Conservation (phyloP, 768 basidiomycete species). For the Lentinula lateritia region DNA sequence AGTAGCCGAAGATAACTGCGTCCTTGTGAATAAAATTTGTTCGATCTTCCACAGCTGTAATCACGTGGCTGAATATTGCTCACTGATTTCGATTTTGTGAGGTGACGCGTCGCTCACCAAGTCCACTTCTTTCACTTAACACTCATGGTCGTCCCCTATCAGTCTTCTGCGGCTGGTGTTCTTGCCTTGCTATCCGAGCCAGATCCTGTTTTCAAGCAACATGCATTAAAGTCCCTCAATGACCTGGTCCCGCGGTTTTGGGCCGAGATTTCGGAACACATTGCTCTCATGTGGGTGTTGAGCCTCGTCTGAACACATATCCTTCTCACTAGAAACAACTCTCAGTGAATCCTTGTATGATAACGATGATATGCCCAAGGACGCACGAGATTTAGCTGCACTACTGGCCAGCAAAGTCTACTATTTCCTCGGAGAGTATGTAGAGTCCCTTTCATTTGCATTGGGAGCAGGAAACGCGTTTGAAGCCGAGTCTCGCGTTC, state of each 20-base stretch:
- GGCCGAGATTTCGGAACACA: conserved; percentile 97
- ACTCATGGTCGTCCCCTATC: conserved; percentile 62
- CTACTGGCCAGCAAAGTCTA: conserved; percentile 97
- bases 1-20: too few species aligned
- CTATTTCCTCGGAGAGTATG: conserved; percentile 92
- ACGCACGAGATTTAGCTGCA: conserved; percentile 78
- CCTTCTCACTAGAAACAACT: neutral
- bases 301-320: conserved; percentile 8
- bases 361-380: conserved; percentile 64
- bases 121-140: conserved; percentile 19
- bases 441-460: conserved; percentile 94
- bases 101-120: conserved; percentile 35
- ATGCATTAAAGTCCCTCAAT: conserved; percentile 83
- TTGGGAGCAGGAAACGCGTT: conserved; percentile 87
- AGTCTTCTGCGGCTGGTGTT: conserved; percentile 84
- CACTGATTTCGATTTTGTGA: conserved; percentile 12
- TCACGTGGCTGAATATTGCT: neutral
- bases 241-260: conserved; percentile 90
- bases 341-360: conserved; percentile 88
- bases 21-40: too few species aligned
- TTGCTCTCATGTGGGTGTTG: conserved; percentile 73
- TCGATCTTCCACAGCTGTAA: too few species aligned
- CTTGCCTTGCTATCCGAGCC: conserved; percentile 90
- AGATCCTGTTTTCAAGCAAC: conserved; percentile 80
- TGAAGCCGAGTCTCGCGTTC: conserved; percentile 58